A percentile compares a stretch with the other conserved stretches of the same genome.
Evolutionary conservation across 2,329 filamentous ascomycete genomes (phyloP).

Genomic region (Epichloe coenophiala): DNA sequence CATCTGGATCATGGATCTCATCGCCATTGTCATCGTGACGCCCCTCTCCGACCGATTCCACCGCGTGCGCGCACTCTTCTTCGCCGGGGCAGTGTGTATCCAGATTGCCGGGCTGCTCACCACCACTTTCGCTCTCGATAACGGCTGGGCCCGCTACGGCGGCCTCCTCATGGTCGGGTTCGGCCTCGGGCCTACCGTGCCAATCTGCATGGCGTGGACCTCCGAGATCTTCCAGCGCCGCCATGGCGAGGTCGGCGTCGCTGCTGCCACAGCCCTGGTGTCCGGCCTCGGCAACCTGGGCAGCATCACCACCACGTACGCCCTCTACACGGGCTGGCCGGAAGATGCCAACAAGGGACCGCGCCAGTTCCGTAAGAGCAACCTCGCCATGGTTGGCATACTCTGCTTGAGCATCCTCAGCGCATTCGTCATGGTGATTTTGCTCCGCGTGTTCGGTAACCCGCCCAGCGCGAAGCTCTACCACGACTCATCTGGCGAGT

Average conservation of each 20-base stretch:
- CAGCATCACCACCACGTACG: slow-evolving; percentile 77
- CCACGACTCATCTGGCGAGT: slow-evolving; percentile 28
- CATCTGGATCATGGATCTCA: slow-evolving; percentile 88
- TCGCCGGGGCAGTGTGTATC: slow-evolving; percentile 59
- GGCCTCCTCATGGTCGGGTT: slow-evolving; percentile 85
- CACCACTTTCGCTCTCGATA: slow-evolving; percentile 57
- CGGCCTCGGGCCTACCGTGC: slow-evolving; percentile 78
- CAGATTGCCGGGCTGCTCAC: slow-evolving; percentile 73
- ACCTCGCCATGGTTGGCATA: slow-evolving; percentile 79
- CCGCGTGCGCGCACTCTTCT: slow-evolving; percentile 65
- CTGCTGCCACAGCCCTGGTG: slow-evolving; percentile 71
- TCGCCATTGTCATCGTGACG: slow-evolving; percentile 74
- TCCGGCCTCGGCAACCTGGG: slow-evolving; percentile 80
- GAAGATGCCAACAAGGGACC: slow-evolving; percentile 56
- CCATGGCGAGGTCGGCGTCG: slow-evolving; percentile 83
- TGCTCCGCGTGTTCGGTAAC: slow-evolving; percentile 48
- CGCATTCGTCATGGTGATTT: slow-evolving; percentile 52
- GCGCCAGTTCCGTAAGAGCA: slow-evolving; percentile 67
- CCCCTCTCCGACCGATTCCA: slow-evolving; percentile 83
- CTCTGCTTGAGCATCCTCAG: slow-evolving; percentile 63
- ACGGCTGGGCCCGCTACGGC: slow-evolving; percentile 74
- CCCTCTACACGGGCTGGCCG: slow-evolving; percentile 77
- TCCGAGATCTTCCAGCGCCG: slow-evolving; percentile 80
- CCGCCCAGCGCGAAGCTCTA: slow-evolving; percentile 33
- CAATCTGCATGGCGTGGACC: slow-evolving; percentile 90